phyloP scores from a whole-genome alignment of 179 eudicot species.

The Spergularia azorica region DNA sequence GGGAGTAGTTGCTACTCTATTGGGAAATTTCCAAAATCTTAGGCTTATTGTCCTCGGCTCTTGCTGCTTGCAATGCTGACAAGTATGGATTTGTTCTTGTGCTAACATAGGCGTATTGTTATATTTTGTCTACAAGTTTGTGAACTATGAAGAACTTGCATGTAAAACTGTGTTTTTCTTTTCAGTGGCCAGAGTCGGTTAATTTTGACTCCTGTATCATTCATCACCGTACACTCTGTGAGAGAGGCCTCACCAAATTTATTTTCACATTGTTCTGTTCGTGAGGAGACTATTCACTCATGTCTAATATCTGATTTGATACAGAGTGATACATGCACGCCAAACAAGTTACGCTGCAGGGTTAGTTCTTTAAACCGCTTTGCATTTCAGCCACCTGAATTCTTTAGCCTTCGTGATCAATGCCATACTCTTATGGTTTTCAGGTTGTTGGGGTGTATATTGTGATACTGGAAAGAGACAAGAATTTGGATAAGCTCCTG shows the following conservation, averaged over 20 bases:
- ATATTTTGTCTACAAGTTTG: neutral
- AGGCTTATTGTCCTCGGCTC: neutral
- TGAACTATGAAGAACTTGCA: neutral
- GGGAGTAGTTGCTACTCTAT: neutral
- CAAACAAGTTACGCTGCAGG: constrained; percentile 60
- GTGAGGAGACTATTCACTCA: constrained; percentile 31
- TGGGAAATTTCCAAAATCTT: neutral
- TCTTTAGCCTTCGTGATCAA: neutral
- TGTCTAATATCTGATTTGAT: constrained; percentile 49
- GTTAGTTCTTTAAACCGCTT: constrained; percentile 35
- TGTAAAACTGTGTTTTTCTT: constrained; percentile 21
- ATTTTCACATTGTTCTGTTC: constrained; percentile 25
- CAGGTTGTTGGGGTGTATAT: constrained; percentile 76
- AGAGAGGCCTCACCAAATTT: constrained; percentile 36
- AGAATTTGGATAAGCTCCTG: constrained; percentile 30
- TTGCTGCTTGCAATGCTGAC: neutral
- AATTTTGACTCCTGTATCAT: constrained; percentile 67
- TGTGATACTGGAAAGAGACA: constrained; percentile 54
- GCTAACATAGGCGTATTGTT: neutral
- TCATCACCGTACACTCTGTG: constrained; percentile 53
- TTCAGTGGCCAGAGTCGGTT: constrained; percentile 57
- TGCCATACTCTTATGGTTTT: constrained; percentile 12
- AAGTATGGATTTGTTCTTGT: neutral
- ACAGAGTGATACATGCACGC: constrained; percentile 37
- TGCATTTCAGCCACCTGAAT: constrained; percentile 13